Evolutionary conservation across 768 basidiomycete genomes (phyloP), one percentile per base, ranked within the genome.

Genomic region (Butyriboletus loyo): DNA sequence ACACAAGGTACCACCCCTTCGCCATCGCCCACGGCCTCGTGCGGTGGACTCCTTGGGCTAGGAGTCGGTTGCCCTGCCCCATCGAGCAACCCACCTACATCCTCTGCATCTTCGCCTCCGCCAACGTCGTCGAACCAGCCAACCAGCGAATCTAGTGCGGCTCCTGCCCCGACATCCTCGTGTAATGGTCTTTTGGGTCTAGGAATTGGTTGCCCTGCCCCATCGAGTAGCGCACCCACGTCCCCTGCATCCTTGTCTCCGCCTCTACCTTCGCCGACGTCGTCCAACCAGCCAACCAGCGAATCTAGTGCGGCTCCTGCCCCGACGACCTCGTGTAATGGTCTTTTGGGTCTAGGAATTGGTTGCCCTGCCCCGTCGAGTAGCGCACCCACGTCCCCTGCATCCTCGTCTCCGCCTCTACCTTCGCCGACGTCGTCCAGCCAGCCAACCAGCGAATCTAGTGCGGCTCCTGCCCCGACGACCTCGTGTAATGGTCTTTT

Each of bases 11-110:
- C 25, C 13, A 31, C 39, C 13, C 9, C 54, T 24, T 7, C 34
- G 3, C 2, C 45, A 2, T 10, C 40, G 21, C 5, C 55, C 8
- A 13, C 42, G 1, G 2, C 27, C 22, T 46, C 51, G 4, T 64
- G 56, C 21, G 15, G 2, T 35, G 59, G 55, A 4, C 32, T 61
- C 21, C 30, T 53, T 4, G 52, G 38, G n/a, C 14, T 42, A 19
- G 37, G 27, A 14, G 5, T 60, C 11, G 63, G 59, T 35, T 64
- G 62, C 31, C 27, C 60, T 25, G 7, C 54, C 2, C 17, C 63
- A 14, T 36, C 63, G 6, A 58, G 10, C 32, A 42, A n/a, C n/a
- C n/a, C n/a, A n/a, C n/a, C n/a, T n/a, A n/a, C n/a, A n/a, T n/a
- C n/a, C n/a, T n/a, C n/a, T n/a, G n/a, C n/a, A n/a, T n/a, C n/a